These are phyloP conservation scores for Xylariaceae sp. DNA, from an alignment of 2,329 filamentous ascomycete species.

Conservation along the genomic window DNA sequence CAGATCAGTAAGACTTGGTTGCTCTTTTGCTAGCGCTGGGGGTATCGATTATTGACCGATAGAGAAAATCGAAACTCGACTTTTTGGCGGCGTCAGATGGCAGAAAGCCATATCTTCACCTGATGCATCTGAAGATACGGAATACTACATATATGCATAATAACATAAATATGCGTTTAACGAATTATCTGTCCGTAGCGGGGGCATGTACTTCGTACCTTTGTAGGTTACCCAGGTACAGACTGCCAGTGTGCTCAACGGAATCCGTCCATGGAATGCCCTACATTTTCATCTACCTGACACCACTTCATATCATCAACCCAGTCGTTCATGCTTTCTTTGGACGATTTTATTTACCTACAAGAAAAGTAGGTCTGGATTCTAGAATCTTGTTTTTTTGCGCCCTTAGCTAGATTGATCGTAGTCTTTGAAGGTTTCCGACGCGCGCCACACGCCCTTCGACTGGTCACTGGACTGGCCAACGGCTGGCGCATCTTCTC, in stretches of 20 bases:
- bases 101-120: conserved; percentile 30
- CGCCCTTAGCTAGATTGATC: neutral
- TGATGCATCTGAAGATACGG: too few species aligned
- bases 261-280: too few species aligned
- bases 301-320: neutral
- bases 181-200: neutral
- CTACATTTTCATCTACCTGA: neutral
- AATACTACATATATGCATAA: neutral
- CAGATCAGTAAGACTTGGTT: neutral
- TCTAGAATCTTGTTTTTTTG: neutral
- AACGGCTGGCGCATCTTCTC: neutral
- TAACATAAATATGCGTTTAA: neutral
- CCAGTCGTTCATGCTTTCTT: neutral
- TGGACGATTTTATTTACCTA: neutral
- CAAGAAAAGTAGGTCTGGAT: neutral
- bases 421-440: neutral
- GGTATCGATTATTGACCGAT: conserved; percentile 3
- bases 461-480: neutral
- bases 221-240: too few species aligned
- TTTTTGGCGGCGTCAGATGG: conserved; percentile 45
- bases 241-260: too few species aligned
- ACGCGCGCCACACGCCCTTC: neutral
- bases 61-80: conserved; percentile 27
- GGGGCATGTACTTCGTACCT: too few species aligned
- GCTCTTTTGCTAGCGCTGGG: conserved; percentile 1